Percentiles rank a stretch among this genome's conserved stretches.
Conservation (phyloP, 1,139 yeast genomes). For the Nadsonia commutata region DNA sequence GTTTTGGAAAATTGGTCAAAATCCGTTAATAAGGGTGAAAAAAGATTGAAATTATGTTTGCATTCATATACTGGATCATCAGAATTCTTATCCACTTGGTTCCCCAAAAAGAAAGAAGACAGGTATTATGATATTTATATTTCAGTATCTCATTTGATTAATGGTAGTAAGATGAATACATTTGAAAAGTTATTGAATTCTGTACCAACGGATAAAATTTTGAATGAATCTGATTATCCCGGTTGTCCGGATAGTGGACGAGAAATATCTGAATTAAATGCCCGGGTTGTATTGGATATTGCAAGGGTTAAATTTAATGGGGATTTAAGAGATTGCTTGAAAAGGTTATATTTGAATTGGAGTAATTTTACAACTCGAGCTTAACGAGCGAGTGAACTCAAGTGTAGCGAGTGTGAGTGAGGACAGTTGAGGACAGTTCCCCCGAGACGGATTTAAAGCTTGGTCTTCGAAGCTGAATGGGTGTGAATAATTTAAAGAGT, state of each 20-base stretch:
- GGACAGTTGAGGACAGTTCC: no score
- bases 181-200: slow-evolving; percentile 15
- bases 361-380: no score
- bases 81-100: slow-evolving; percentile 50
- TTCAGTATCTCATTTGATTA: slow-evolving; percentile 52
- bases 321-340: no score
- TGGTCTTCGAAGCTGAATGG: no score
- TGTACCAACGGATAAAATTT: slow-evolving; percentile 27
- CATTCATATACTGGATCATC: slow-evolving; percentile 81
- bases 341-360: no score
- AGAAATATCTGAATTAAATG: neutral
- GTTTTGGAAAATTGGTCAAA: slow-evolving; percentile 32
- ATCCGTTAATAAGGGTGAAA: slow-evolving; percentile 9
- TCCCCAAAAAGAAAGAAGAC: slow-evolving; percentile 18
- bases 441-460: no score
- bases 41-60: slow-evolving; percentile 34
- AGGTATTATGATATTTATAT: slow-evolving; percentile 19
- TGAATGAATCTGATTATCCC: slow-evolving; percentile 41
- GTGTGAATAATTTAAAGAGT: no score
- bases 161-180: slow-evolving; percentile 22
- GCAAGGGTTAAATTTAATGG: neutral
- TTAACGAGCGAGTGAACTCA: no score
- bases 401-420: no score
- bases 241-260: slow-evolving; percentile 19
- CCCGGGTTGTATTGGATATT: slow-evolving; percentile 1